Base-by-base conservation (phyloP, 352 stramenopile genomes). In the Globisporangium acanthophoron region DNA sequence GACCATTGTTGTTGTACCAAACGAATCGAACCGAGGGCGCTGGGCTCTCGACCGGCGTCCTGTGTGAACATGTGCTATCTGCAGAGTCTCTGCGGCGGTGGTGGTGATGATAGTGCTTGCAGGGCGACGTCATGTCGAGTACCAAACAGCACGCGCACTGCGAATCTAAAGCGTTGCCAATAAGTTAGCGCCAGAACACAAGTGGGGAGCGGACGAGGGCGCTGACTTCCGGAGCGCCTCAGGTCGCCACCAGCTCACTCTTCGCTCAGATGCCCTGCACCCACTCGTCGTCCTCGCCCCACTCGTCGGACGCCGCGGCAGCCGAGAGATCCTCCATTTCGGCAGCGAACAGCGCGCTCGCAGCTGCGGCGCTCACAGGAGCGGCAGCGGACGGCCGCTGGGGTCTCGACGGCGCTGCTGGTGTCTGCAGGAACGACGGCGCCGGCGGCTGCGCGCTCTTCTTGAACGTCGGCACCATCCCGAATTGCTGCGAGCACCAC, bases 201-300 rank as follows among this genome's bases (percentile, higher is more conserved):
- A 13, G 29, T 13, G 39, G 20, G 47, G 20, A 39, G 47, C 1
- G n/a, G 45, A 18, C 53, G 43, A 8, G 49, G 43, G 12, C 29
- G 35, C 8, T 4, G 9, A 41, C 3, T 9, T 41, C 35, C 35
- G 35, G 9, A 46, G 41, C 18, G 8, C 16, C 18, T 9, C 41
- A 8, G 12, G 5, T 21, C 16, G 16, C 41, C 58, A 27, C 18
- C 27, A 62, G 48, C 49, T 73, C 24, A 27, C 24, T 27, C 24
- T 27, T 27, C 24, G 24, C 24, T 27, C 69, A 89, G 54, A 88
- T 82, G 52, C 76, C 70, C 61, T 89, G 80, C 29, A 84, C 80
- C 83, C 83, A 93, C 65, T 93, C 83, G 64, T 92, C 83, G 61
- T 90, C 83, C 56, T 90, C 78, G 41, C 80, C 83, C 78, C 80